Percentiles rank a stretch among this genome's conserved stretches.
Conservation (phyloP, 108 stramenopile genomes). For the Stephanodiscus triporus region DNA sequence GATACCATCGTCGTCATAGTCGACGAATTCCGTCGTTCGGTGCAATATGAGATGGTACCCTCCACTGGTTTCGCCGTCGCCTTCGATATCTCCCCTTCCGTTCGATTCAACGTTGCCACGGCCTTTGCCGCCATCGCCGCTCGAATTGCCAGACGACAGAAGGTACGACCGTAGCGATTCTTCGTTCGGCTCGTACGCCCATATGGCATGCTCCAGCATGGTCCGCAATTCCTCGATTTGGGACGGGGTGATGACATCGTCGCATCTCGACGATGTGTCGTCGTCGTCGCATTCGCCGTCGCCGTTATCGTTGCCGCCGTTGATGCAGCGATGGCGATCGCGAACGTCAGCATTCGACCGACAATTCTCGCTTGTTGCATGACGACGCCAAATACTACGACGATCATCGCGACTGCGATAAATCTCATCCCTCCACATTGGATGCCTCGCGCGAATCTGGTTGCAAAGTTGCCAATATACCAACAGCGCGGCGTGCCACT, state of each 20-base stretch:
- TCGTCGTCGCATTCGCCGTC: neutral
- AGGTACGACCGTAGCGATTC: conserved; percentile 48
- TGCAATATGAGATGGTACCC: conserved; percentile 43
- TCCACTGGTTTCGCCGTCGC: neutral
- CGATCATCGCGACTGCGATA: conserved; percentile 6
- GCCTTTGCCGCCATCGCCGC: no score
- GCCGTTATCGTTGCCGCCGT: neutral
- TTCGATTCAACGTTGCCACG: neutral
- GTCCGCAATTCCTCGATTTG: conserved; percentile 40
- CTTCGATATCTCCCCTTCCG: neutral
- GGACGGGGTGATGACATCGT: conserved; percentile 18
- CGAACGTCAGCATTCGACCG: no score
- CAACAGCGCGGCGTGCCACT: conserved; percentile 66
- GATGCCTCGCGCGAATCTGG: conserved; percentile 38
- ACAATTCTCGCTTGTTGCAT: neutral
- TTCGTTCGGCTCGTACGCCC: conserved; percentile 63
- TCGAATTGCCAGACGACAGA: neutral
- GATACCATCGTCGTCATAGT: conserved; percentile 1
- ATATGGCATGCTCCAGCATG: conserved; percentile 53
- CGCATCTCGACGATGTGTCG: neutral
- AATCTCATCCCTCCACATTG: conserved; percentile 46
- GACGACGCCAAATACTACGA: conserved; percentile 6
- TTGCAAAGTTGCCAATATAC: conserved; percentile 61
- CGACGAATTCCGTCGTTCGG: conserved; percentile 46
- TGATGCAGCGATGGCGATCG: neutral